phyloP scores from a whole-genome alignment of 306 rosid genomes.

The Macrotyloma uniflorum region DNA sequence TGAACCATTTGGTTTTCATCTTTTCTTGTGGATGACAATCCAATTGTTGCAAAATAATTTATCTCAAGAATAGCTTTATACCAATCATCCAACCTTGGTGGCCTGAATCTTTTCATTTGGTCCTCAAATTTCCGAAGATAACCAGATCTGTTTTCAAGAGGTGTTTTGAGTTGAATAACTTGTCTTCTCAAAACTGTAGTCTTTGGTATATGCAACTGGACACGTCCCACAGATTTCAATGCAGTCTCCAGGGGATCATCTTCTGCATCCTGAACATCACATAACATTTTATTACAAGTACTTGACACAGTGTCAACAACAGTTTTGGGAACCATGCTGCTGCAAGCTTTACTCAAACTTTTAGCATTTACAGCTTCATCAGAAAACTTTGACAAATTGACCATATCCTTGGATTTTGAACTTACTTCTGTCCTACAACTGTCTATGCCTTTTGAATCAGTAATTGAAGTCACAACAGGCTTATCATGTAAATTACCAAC shows the following conservation, averaged over 20 bases:
- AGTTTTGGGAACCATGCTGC: conserved; percentile 40
- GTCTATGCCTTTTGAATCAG: conserved; percentile 50
- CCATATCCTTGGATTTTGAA: conserved; percentile 48
- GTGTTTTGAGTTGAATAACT: conserved; percentile 83
- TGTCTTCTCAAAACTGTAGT: conserved; percentile 69
- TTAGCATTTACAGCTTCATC: conserved; percentile 47
- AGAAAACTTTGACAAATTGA: conserved; percentile 45
- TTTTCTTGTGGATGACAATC: conserved; percentile 65
- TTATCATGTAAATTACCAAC: conserved; percentile 45
- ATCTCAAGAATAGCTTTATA: conserved; percentile 83
- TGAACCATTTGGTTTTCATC: conserved; percentile 53
- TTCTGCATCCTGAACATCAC: conserved; percentile 51
- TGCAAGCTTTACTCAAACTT: conserved; percentile 43
- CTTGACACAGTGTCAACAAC: conserved; percentile 37
- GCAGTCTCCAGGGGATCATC: conserved; percentile 65
- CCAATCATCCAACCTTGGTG: conserved; percentile 91
- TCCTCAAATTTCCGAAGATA: conserved; percentile 58
- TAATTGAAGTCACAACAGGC: conserved; percentile 35
- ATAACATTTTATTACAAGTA: conserved; percentile 37
- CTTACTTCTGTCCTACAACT: conserved; percentile 46
- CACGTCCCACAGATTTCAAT: conserved; percentile 57
- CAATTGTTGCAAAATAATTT: conserved; percentile 75
- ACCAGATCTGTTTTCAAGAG: conserved; percentile 51
- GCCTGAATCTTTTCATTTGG: conserved; percentile 73
- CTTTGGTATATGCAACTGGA: conserved; percentile 59